A percentile compares a stretch with the other conserved stretches of the same genome.
Evolutionary conservation across 305 asterid genomes (phyloP).

Genomic region (Caryopteris hybrid): DNA sequence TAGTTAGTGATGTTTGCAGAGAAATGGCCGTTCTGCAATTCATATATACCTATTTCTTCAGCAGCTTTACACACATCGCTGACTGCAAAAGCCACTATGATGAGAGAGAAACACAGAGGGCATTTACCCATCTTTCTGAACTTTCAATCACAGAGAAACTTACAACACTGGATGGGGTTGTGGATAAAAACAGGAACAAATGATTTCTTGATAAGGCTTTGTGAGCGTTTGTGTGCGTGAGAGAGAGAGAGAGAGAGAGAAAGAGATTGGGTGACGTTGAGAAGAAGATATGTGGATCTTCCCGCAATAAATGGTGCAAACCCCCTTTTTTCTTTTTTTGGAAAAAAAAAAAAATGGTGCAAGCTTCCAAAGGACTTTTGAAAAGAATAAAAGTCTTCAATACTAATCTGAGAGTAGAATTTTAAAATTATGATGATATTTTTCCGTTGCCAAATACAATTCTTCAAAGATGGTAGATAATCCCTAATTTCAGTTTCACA

Average conservation of each 20-base stretch:
- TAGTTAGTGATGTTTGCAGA: constrained; percentile 63
- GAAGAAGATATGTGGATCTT: background rate
- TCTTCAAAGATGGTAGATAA: too few species aligned
- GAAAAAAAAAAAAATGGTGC: too few species aligned
- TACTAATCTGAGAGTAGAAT: too few species aligned
- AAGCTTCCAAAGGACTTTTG: background rate
- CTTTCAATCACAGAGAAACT: background rate
- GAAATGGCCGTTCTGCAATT: constrained; percentile 45
- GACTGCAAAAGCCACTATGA: constrained; percentile 16
- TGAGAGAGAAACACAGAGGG: constrained; percentile 12
- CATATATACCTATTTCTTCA: constrained; percentile 39
- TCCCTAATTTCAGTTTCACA: too few species aligned
- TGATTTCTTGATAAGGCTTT: background rate
- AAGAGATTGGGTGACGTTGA: too few species aligned
- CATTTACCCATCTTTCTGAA: constrained; percentile 22
- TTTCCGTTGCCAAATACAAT: too few species aligned
- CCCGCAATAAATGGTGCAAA: constrained; percentile 26
- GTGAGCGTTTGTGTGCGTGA: background rate
- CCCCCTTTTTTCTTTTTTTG: too few species aligned
- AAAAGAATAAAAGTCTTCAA: background rate
- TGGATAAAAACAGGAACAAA: background rate
- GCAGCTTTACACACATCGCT: constrained; percentile 17
- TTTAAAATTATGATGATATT: too few species aligned
- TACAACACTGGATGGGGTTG: background rate
- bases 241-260: background rate